These are phyloP conservation scores for Neoboletus magnificus DNA, from an alignment of 768 basidiomycete genomes.

Conservation along the genomic window DNA sequence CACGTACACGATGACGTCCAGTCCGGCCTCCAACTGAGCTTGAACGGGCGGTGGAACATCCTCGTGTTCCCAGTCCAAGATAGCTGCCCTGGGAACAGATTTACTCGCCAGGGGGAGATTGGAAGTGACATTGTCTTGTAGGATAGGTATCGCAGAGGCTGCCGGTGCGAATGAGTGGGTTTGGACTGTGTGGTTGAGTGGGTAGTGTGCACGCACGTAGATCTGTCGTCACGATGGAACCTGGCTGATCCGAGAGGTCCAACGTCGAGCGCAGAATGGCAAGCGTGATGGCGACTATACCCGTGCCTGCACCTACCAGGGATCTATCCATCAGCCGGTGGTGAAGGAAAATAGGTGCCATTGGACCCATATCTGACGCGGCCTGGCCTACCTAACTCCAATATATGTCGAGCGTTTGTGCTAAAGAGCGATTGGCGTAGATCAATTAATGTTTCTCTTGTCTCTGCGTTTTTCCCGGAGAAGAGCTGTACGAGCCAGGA, in stretches of 20 bases:
- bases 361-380: not conserved
- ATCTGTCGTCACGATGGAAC: constrained; percentile 63
- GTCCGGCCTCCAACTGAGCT: constrained; percentile 35
- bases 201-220: constrained; percentile 48
- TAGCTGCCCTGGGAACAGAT: constrained; percentile 30
- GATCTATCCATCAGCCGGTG: not conserved
- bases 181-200: not conserved
- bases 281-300: constrained; percentile 70
- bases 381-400: constrained; percentile 64
- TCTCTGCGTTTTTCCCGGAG: constrained; percentile 7
- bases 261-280: constrained; percentile 49
- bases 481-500: constrained; percentile 61
- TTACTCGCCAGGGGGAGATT: constrained; percentile 38
- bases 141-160: constrained; percentile 81
- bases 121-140: constrained; percentile 62
- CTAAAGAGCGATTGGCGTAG: constrained; percentile 42
- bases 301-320: constrained; percentile 76
- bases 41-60: constrained; percentile 45
- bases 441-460: constrained; percentile 1
- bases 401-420: constrained; percentile 37
- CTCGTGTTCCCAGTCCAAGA: constrained; percentile 57
- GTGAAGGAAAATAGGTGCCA: not conserved
- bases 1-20: constrained; percentile 72
- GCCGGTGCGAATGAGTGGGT: not conserved
- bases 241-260: constrained; percentile 13